Conservation (phyloP, 2,329 filamentous ascomycete genomes). For the Aspergillus latus region DNA sequence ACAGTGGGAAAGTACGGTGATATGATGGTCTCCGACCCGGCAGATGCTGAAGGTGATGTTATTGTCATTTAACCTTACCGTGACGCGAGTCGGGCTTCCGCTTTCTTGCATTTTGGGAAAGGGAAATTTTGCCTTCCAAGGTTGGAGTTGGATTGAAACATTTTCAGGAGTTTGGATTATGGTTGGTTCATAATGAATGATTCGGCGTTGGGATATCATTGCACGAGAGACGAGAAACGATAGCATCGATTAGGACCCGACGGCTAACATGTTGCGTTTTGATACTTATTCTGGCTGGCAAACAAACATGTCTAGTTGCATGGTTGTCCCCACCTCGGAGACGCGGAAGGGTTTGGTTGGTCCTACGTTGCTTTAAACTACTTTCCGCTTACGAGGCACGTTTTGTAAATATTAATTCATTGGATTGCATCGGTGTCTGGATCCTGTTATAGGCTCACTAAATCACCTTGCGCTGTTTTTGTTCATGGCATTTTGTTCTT, state of each 20-base stretch:
- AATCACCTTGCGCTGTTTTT: constrained; percentile 6
- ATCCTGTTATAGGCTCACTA: constrained; percentile 11
- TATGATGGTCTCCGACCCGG: constrained; percentile 48
- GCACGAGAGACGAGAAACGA: constrained; percentile 35
- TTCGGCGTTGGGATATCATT: constrained; percentile 31
- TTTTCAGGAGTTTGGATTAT: constrained; percentile 28
- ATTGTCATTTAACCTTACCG: constrained; percentile 41
- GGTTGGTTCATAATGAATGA: constrained; percentile 24
- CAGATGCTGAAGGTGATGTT: constrained; percentile 47
- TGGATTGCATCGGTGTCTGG: constrained; percentile 12
- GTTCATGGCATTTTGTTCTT: background rate
- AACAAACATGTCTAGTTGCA: constrained; percentile 24
- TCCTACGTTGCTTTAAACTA: constrained; percentile 9
- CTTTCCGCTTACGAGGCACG: constrained; percentile 4
- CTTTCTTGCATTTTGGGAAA: constrained; percentile 21
- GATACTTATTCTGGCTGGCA: constrained; percentile 17
- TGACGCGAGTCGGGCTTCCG: constrained; percentile 16
- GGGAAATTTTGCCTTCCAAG: constrained; percentile 23
- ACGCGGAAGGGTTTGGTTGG: constrained; percentile 9
- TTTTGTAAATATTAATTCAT: constrained; percentile 24
- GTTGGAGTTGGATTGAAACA: constrained; percentile 30
- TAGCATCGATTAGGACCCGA: constrained; percentile 26
- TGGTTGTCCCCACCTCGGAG: constrained; percentile 23
- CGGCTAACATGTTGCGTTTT: constrained; percentile 14
- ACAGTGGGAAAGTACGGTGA: constrained; percentile 47